Conservation (phyloP, 495 filamentous ascomycete genomes). For the Margaritispora aquatica region DNA sequence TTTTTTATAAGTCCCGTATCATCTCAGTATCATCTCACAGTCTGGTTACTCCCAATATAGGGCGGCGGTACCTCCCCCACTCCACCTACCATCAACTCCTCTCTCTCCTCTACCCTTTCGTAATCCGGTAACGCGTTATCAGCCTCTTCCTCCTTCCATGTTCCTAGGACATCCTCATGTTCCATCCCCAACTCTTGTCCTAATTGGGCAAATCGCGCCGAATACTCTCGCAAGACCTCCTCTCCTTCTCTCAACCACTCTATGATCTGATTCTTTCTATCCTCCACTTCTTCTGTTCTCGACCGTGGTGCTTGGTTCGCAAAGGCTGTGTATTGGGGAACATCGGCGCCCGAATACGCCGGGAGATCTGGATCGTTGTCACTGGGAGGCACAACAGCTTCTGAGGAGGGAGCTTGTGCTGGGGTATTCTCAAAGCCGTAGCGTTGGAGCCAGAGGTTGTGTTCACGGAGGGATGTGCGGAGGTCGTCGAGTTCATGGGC, state of each 20-base stretch:
- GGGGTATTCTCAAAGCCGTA: background rate
- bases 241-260: background rate
- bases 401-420: background rate
- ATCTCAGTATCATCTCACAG: background rate
- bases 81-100: background rate
- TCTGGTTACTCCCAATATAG: background rate
- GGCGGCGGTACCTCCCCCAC: background rate
- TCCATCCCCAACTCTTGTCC: background rate
- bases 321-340: background rate
- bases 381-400: background rate
- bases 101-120: background rate
- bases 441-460: background rate
- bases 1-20: slow-evolving; percentile 30
- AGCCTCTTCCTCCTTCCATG: background rate
- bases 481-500: background rate
- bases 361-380: background rate
- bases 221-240: background rate
- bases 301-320: background rate
- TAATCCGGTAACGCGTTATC: background rate
- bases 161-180: background rate
- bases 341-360: background rate
- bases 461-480: background rate
- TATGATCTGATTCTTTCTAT: background rate
- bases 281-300: background rate
- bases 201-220: background rate